Evolutionary conservation across 1,284 basidiomycete species (phyloP).

Genomic region (Ganoderma meredithae): DNA sequence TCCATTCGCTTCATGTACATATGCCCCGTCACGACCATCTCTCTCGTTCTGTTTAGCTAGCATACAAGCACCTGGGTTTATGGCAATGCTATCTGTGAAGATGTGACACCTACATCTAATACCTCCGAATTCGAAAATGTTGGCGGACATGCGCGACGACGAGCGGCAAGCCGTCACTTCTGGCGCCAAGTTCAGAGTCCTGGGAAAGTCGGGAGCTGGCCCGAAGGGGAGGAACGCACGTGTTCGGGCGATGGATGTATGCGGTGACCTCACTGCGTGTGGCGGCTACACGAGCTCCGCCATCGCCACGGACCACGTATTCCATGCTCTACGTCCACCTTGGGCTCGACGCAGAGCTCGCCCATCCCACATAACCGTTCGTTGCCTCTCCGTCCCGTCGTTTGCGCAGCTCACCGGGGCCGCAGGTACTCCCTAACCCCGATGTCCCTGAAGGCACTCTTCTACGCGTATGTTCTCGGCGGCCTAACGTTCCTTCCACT

Average conservation of each 20-base stretch:
- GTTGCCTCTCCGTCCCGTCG: conserved; percentile 1
- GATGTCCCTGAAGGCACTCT: conserved; percentile 70
- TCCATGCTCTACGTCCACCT: conserved; percentile 33
- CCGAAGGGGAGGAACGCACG: conserved; percentile 22
- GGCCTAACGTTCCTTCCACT: conserved; percentile 89
- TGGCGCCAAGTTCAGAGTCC: background rate
- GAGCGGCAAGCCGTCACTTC: conserved; percentile 3
- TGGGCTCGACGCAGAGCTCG: conserved; percentile 30
- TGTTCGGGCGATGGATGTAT: conserved; percentile 28
- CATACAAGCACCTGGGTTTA: conserved; percentile 9
- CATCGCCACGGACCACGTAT: conserved; percentile 29
- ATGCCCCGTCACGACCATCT: background rate
- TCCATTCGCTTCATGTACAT: conserved; percentile 13
- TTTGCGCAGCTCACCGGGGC: conserved; percentile 2
- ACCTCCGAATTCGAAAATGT: conserved; percentile 1
- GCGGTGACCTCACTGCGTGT: conserved; percentile 34
- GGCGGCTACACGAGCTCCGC: conserved; percentile 20
- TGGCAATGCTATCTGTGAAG: conserved; percentile 13
- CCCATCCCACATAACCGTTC: conserved; percentile 18
- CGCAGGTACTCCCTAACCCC: conserved; percentile 12
- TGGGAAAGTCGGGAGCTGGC: background rate
- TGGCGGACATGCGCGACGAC: background rate
- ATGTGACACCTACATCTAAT: background rate
- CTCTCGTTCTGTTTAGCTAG: conserved; percentile 1
- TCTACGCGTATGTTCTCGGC: conserved; percentile 87